Evolutionary conservation across 2,329 filamentous ascomycete genomes (phyloP).

Genomic region (Cladosporium sp.): DNA sequence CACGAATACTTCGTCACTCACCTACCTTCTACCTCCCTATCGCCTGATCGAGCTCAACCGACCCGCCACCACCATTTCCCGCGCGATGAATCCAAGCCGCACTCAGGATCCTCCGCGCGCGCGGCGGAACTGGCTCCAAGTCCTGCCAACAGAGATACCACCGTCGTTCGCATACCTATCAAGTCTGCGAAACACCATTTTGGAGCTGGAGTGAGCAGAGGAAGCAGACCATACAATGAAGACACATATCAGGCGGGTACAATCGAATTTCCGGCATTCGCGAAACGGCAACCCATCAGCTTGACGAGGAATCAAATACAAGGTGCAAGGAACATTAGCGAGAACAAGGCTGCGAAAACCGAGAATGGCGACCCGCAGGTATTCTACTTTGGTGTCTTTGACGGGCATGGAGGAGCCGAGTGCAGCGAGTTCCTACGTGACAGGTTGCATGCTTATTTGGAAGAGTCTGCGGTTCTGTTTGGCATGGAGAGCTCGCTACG

Average conservation of each 20-base stretch:
- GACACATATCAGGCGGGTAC: constrained; percentile 92
- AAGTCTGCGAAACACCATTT: constrained; percentile 95
- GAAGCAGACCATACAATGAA: constrained; percentile 84
- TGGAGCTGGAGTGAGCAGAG: constrained; percentile 71
- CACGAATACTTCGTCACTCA: constrained; percentile 98
- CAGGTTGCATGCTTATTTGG: constrained; percentile 81
- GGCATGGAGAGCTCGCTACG: constrained; percentile 71
- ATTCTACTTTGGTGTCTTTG: constrained; percentile 96
- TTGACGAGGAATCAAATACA: constrained; percentile 38
- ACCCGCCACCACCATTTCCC: constrained; percentile 80
- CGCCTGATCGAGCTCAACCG: constrained; percentile 59
- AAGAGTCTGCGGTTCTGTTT: constrained; percentile 72
- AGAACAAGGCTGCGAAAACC: constrained; percentile 57
- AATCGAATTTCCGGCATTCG: constrained; percentile 88
- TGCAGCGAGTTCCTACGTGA: constrained; percentile 84
- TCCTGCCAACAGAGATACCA: constrained; percentile 65
- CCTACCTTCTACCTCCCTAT: constrained; percentile 84
- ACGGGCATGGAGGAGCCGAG: constrained; percentile 86
- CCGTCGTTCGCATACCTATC: constrained; percentile 89
- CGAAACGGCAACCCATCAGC: constrained; percentile 69
- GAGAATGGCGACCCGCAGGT: constrained; percentile 87
- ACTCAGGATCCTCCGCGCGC: constrained; percentile 43
- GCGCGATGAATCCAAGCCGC: constrained; percentile 75
- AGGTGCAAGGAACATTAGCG: background rate
- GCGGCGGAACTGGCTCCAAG: constrained; percentile 31